Conservation (phyloP, 176 grass and related monocot species). For the Cocos nucifera region DNA sequence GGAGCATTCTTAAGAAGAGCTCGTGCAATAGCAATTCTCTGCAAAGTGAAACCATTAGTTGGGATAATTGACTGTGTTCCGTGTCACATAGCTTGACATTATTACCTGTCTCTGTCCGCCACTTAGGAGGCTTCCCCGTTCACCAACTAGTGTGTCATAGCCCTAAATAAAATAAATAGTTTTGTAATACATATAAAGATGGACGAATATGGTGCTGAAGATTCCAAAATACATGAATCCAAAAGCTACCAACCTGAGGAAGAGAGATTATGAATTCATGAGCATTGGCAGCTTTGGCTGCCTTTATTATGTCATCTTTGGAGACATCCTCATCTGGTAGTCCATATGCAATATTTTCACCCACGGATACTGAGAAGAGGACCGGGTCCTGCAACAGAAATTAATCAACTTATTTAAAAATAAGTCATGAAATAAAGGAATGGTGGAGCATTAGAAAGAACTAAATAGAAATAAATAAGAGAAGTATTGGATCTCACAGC, state of each 20-base stretch:
- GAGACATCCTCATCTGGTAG: constrained; percentile 86
- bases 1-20: constrained; percentile 93
- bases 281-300: constrained; percentile 95
- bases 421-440: not conserved
- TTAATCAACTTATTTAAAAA: not conserved
- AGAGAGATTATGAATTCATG: constrained; percentile 97
- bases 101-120: constrained; percentile 86
- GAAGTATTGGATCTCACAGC: no score
- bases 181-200: not conserved
- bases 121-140: no score
- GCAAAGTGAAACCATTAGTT: constrained; percentile 22
- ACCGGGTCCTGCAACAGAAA: constrained; percentile 65
- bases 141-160: no score
- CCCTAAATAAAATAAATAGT: constrained; percentile 41
- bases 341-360: constrained; percentile 97
- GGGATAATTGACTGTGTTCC: not conserved
- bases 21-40: constrained; percentile 90
- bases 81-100: not conserved
- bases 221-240: not conserved
- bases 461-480: not conserved
- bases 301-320: constrained; percentile 94
- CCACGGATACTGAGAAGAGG: constrained; percentile 73
- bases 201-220: not conserved
- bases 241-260: constrained; percentile 51
- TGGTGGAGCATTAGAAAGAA: not conserved